These are phyloP conservation scores for Neonothopanus nambi DNA, from an alignment of 1,284 basidiomycete species.

Conservation along the genomic window DNA sequence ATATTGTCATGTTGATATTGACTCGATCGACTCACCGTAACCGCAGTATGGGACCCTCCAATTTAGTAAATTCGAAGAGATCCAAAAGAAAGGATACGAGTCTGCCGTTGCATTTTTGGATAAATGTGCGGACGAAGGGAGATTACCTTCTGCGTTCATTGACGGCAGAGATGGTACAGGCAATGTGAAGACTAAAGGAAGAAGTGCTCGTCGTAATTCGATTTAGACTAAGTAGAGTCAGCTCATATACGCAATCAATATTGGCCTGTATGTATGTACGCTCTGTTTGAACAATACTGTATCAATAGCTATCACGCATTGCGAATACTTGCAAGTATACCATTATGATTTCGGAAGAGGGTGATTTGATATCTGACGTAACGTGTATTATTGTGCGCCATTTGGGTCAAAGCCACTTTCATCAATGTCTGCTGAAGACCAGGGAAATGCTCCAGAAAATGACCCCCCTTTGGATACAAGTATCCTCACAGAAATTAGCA, in stretches of 20 bases:
- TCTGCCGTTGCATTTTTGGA: slow-evolving; percentile 75
- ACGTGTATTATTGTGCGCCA: not conserved
- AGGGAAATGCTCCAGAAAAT: slow-evolving; percentile 25
- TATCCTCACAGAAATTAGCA: slow-evolving; percentile 74
- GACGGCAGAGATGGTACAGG: slow-evolving; percentile 9
- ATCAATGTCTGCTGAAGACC: slow-evolving; percentile 31
- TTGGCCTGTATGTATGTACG: too few species aligned
- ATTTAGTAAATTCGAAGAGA: slow-evolving; percentile 81
- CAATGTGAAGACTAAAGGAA: slow-evolving; percentile 61
- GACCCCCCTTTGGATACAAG: slow-evolving; percentile 64
- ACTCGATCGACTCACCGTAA: slow-evolving; percentile 17
- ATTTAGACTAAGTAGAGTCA: slow-evolving; percentile 31
- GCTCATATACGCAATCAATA: not conserved
- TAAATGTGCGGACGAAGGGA: slow-evolving; percentile 57
- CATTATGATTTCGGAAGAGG: not conserved
- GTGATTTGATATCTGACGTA: not conserved
- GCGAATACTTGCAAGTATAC: not conserved
- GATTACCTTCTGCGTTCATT: slow-evolving; percentile 12
- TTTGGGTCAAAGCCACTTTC: not conserved
- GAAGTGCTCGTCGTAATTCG: slow-evolving; percentile 76
- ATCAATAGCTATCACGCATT: too few species aligned
- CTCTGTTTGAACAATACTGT: not conserved
- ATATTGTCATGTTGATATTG: not conserved
- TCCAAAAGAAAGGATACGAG: slow-evolving; percentile 81
- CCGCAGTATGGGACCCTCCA: slow-evolving; percentile 76